Conservation (phyloP, 768 basidiomycete genomes). For the Suillus placidus region DNA sequence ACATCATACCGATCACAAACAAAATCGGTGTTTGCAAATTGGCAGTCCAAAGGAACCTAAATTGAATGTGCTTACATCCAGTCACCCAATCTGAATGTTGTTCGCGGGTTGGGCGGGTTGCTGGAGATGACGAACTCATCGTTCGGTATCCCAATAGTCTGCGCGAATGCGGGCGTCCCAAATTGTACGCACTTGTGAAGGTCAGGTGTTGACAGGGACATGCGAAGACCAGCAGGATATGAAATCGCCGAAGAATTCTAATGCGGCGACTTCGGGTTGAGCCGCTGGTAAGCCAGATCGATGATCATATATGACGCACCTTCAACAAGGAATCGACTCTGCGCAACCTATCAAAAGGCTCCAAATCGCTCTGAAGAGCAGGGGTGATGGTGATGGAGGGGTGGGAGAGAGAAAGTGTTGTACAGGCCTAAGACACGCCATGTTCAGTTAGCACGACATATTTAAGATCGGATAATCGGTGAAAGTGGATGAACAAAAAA, state of each 20-base stretch:
- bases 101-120: conserved; percentile 73
- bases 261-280: conserved; percentile 10
- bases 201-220: conserved; percentile 38
- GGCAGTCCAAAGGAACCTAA: conserved; percentile 18
- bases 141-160: conserved; percentile 10
- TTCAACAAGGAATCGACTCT: conserved; percentile 41
- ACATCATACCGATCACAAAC: conserved; percentile 13
- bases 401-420: conserved; percentile 54
- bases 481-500: conserved; percentile 16
- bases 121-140: conserved; percentile 60
- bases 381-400: conserved; percentile 49
- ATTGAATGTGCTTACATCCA: conserved; percentile 64
- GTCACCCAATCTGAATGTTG: conserved; percentile 68
- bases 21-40: conserved; percentile 18
- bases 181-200: conserved; percentile 28
- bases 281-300: conserved; percentile 25
- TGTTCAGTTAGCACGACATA: conserved; percentile 23
- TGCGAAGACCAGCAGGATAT: conserved; percentile 29
- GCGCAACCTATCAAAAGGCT: conserved; percentile 59
- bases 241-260: conserved; percentile 14
- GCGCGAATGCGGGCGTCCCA: conserved; percentile 12
- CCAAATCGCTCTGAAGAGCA: conserved; percentile 64
- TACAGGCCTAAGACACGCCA: conserved; percentile 48
- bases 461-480: conserved; percentile 24
- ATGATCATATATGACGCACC: conserved; percentile 24